These are phyloP conservation scores for Pseudozyma sp. DNA, from an alignment of 1,284 basidiomycete species.

Conservation along the genomic window DNA sequence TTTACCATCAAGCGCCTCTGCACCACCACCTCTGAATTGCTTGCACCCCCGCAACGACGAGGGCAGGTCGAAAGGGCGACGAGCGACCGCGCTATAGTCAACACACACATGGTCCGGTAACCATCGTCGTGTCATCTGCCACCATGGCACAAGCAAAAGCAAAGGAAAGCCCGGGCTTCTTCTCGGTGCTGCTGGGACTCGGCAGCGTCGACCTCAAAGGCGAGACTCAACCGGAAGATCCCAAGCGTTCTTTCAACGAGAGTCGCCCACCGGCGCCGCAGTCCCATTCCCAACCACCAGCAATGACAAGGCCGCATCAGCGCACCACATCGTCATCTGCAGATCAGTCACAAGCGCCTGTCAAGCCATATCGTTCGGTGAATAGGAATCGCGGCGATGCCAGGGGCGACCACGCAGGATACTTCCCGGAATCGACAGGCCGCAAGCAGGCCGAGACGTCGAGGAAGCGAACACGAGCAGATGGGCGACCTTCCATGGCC, in stretches of 20 bases:
- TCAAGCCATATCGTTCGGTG: slow-evolving; percentile 10
- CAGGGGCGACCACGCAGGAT: slow-evolving; percentile 1
- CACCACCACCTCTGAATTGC: too few species aligned
- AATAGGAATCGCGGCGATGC: slow-evolving; percentile 2
- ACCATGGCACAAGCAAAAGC: slow-evolving; percentile 17
- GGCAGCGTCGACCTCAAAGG: slow-evolving; percentile 9
- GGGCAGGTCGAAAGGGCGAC: too few species aligned
- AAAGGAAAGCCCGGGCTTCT: slow-evolving; percentile 31
- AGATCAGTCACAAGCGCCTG: neutral
- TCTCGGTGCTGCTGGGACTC: slow-evolving; percentile 36
- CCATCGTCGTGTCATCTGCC: neutral
- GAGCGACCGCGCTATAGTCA: too few species aligned
- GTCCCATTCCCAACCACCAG: neutral
- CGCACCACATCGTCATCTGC: neutral
- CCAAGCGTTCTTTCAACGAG: slow-evolving; percentile 9
- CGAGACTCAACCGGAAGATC: slow-evolving; percentile 5
- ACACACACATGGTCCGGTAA: slow-evolving; percentile 8
- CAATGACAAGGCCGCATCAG: neutral
- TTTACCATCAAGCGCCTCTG: too few species aligned
- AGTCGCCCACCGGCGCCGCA: neutral
- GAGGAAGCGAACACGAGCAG: neutral
- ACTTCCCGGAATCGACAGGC: slow-evolving; percentile 2
- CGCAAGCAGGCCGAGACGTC: slow-evolving; percentile 2
- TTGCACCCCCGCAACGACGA: too few species aligned
- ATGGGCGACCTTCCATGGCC: slow-evolving; percentile 6